A percentile compares a stretch with the other conserved stretches of the same genome.
phyloP scores from a whole-genome alignment of 352 stramenopile species.

The Pythium myriotylum region DNA sequence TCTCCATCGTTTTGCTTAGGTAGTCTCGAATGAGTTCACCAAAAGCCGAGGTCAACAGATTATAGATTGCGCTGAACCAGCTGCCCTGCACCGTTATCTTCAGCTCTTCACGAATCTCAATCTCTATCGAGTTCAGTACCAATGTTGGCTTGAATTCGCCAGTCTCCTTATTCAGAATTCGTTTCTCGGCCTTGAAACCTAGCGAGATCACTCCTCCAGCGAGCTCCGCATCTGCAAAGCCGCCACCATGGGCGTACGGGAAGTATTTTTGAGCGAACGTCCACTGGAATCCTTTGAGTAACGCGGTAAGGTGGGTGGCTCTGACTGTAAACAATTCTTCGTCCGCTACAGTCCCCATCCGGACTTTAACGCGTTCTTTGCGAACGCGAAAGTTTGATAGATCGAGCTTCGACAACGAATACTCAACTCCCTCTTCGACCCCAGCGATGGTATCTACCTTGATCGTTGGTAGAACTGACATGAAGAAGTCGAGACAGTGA shows the following conservation, averaged over 20 bases:
- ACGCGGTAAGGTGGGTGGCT: conserved; percentile 70
- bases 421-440: conserved; percentile 74
- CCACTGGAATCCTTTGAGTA: conserved; percentile 86
- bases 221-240: conserved; percentile 70
- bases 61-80: conserved; percentile 88
- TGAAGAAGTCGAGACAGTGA: conserved; percentile 86
- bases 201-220: conserved; percentile 74
- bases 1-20: conserved; percentile 84
- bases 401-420: conserved; percentile 79
- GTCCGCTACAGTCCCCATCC: conserved; percentile 77
- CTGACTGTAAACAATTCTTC: conserved; percentile 83
- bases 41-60: conserved; percentile 77
- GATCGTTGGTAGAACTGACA: conserved; percentile 81
- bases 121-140: conserved; percentile 83
- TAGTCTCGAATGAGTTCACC: conserved; percentile 82
- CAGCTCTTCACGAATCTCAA: conserved; percentile 82
- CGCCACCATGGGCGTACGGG: conserved; percentile 82
- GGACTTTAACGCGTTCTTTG: conserved; percentile 87
- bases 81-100: conserved; percentile 83
- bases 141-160: conserved; percentile 70
- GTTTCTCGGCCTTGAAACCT: conserved; percentile 84
- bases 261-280: conserved; percentile 88
- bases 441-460: conserved; percentile 83
- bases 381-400: conserved; percentile 81
- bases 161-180: conserved; percentile 52